These are phyloP conservation scores for Pleurotus cornucopiae DNA, from an alignment of 768 basidiomycete species.

Conservation along the genomic window DNA sequence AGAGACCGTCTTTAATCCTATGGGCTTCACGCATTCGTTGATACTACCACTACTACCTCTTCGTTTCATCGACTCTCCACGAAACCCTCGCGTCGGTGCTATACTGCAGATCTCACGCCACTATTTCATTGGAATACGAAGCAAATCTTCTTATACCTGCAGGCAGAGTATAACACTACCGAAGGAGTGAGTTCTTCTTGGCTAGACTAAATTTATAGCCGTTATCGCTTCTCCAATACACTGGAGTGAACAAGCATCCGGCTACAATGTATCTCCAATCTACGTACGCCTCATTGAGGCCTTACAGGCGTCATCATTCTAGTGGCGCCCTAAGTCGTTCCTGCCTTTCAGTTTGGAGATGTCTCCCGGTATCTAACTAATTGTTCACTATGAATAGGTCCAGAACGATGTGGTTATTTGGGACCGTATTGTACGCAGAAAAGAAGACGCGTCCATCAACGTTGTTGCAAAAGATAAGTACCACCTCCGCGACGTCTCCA, in stretches of 20 bases:
- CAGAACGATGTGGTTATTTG: constrained; percentile 83
- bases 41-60: constrained; percentile 3
- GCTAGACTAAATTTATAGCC: neutral
- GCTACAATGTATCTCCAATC: neutral
- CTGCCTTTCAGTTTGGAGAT: neutral
- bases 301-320: neutral
- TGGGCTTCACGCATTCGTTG: neutral
- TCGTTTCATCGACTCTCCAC: neutral
- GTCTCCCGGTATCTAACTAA: neutral
- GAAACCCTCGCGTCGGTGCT: neutral
- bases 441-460: constrained; percentile 67
- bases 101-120: constrained; percentile 62
- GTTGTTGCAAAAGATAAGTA: constrained; percentile 79
- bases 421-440: constrained; percentile 87
- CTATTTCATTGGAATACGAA: constrained; percentile 98
- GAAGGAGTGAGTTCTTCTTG: constrained; percentile 56
- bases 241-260: neutral
- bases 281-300: neutral
- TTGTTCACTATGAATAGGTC: constrained; percentile 30
- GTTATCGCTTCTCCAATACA: neutral
- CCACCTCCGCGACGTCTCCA: constrained; percentile 69
- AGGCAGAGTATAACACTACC: constrained; percentile 64
- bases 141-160: constrained; percentile 83
- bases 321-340: constrained; percentile 5
- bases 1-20: too few relatives aligned